phyloP scores from a whole-genome alignment of 257 asterid species.

The Primulina eburnea region DNA sequence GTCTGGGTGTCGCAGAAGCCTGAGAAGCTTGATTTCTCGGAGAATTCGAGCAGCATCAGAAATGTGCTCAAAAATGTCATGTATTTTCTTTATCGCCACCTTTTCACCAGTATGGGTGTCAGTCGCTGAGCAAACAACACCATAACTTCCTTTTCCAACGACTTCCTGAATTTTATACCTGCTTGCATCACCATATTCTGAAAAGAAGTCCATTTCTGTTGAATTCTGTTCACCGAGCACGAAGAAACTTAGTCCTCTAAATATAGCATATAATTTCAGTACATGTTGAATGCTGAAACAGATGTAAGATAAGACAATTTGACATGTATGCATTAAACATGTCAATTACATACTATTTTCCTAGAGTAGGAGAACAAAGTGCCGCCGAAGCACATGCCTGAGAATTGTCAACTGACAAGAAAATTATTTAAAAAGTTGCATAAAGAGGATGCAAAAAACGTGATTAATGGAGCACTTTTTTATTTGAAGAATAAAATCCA shows the following conservation, averaged over 20 bases:
- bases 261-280: too few relatives aligned
- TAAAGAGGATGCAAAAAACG: not conserved
- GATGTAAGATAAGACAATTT: not conserved
- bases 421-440: not conserved
- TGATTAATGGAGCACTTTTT: not conserved
- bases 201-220: slow-evolving; percentile 47
- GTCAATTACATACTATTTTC: not conserved
- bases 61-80: slow-evolving; percentile 69
- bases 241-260: not conserved
- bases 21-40: slow-evolving; percentile 78
- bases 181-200: slow-evolving; percentile 48
- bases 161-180: slow-evolving; percentile 54
- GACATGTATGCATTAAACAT: not conserved
- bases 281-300: not conserved
- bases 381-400: not conserved
- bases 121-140: slow-evolving; percentile 76
- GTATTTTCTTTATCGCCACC: slow-evolving; percentile 82
- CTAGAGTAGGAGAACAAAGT: not conserved
- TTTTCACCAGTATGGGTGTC: slow-evolving; percentile 76
- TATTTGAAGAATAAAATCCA: not conserved
- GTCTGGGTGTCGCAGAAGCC: slow-evolving; percentile 83
- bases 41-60: slow-evolving; percentile 87
- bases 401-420: not conserved
- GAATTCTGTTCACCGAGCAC: slow-evolving; percentile 28
- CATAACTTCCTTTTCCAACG: slow-evolving; percentile 85